These are phyloP conservation scores for Dictyostelium intermedium DNA, from an alignment of 78 protist genomes.

Conservation along the genomic window DNA sequence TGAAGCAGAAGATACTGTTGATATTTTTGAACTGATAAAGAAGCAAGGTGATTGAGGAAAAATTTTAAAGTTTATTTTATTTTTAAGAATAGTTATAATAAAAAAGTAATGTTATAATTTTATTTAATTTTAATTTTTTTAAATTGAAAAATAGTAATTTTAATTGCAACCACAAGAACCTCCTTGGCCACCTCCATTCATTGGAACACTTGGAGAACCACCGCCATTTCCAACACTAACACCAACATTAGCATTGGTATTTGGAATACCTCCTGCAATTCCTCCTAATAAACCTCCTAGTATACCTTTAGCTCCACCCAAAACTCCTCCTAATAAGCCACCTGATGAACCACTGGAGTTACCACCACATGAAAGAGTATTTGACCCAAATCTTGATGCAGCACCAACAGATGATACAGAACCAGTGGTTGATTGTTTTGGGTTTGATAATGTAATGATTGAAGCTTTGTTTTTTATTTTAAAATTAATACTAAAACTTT, in stretches of 20 bases:
- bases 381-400: neutral
- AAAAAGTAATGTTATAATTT: neutral
- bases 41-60: no score
- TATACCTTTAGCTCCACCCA: neutral
- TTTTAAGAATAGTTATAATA: no score
- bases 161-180: neutral
- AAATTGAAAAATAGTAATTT: no score
- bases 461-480: no score
- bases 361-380: neutral
- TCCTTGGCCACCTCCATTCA: neutral
- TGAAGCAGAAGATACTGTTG: no score
- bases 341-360: neutral
- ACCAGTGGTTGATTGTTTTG: neutral
- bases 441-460: neutral
- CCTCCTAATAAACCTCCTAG: neutral
- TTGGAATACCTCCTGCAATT: neutral
- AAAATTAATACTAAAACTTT: no score
- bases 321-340: neutral
- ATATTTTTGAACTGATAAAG: no score
- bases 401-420: neutral
- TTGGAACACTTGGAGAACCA: neutral
- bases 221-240: neutral
- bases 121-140: no score
- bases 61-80: no score
- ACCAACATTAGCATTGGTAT: neutral